phyloP scores from a whole-genome alignment of 768 basidiomycete genomes.

The Galerina sulciceps region DNA sequence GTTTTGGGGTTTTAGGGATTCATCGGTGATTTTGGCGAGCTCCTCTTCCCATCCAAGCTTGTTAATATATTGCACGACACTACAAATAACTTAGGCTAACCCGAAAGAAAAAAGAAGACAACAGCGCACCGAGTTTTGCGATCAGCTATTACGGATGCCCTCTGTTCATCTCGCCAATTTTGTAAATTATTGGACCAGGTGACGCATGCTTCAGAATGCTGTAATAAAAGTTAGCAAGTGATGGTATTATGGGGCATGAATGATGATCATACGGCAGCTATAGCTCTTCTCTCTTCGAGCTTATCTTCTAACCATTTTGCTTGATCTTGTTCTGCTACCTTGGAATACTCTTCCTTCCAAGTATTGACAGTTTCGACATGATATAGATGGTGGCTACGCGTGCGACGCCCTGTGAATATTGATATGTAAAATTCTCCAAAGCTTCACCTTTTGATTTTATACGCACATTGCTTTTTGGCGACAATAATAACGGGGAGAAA shows the following conservation, averaged over 20 bases:
- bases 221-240: not conserved
- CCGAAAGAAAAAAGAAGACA: not conserved
- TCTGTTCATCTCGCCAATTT: not conserved
- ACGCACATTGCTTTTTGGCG: too few species aligned
- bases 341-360: not conserved
- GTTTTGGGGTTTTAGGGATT: not conserved
- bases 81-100: not conserved
- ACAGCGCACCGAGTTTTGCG: not conserved
- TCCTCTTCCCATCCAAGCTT: constrained; percentile 14
- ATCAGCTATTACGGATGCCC: not conserved
- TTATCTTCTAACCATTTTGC: not conserved
- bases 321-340: not conserved
- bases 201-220: constrained; percentile 2
- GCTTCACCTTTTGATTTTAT: too few species aligned
- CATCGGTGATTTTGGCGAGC: not conserved
- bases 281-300: not conserved
- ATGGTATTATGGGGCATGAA: too few species aligned
- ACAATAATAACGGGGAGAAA: too few species aligned
- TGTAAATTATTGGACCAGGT: not conserved
- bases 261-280: too few species aligned
- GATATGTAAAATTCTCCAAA: too few species aligned
- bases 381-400: too few species aligned
- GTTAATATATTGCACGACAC: constrained; percentile 6
- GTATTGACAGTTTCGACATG: too few species aligned
- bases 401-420: too few species aligned